Conservation (phyloP, 2,329 filamentous ascomycete species). For the Biscogniauxia mediterranea region DNA sequence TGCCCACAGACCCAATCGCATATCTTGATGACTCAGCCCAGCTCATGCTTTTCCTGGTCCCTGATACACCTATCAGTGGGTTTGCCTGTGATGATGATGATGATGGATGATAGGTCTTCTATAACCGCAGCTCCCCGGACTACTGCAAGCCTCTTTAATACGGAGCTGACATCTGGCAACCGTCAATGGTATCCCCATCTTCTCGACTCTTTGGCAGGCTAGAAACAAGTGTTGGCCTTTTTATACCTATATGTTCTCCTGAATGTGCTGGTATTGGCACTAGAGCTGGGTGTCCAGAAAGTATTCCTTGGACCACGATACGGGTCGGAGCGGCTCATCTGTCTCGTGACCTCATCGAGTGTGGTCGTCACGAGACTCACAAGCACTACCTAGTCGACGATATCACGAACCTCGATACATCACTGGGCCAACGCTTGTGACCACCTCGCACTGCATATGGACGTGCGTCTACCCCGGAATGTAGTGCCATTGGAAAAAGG, state of each 20-base stretch:
- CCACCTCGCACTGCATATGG: background rate
- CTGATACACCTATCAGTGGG: too few relatives aligned
- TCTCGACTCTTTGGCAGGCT: background rate
- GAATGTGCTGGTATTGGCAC: background rate
- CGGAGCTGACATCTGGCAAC: background rate
- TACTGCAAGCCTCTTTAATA: background rate
- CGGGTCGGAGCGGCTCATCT: background rate
- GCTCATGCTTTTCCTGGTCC: too few relatives aligned
- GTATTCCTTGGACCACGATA: background rate
- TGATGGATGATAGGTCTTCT: background rate
- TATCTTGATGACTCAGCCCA: background rate
- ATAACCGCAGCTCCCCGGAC: background rate
- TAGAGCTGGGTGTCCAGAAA: background rate
- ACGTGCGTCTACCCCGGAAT: background rate
- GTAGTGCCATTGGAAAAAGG: background rate
- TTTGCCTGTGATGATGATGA: too few relatives aligned
- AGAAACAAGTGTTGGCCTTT: background rate
- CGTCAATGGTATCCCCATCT: background rate
- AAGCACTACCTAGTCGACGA: background rate
- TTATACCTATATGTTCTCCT: background rate
- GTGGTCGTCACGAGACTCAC: constrained; percentile 6
- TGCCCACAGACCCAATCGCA: background rate
- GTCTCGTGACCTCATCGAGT: constrained; percentile 6
- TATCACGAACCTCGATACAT: background rate
- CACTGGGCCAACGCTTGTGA: background rate